Percentiles rank a stretch among this genome's conserved stretches.
phyloP scores from a whole-genome alignment of 495 filamentous ascomycete species.

The Penicillium lividum region DNA sequence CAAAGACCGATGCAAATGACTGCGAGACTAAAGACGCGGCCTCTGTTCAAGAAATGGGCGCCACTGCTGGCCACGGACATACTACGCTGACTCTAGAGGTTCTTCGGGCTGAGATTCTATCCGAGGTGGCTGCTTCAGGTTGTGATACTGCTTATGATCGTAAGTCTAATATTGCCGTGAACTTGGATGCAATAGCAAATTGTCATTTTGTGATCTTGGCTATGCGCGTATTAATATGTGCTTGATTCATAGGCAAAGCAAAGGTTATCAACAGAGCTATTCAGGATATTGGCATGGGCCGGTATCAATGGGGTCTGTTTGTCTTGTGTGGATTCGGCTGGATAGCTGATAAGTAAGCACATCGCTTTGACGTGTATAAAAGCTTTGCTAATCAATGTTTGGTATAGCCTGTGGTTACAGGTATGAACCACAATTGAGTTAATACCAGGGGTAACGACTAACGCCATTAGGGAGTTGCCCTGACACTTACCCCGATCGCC shows the following conservation, averaged over 20 bases:
- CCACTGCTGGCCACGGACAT: slow-evolving; percentile 24
- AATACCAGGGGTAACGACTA: slow-evolving; percentile 6
- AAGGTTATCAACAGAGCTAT: slow-evolving; percentile 26
- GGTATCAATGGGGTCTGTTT: slow-evolving; percentile 81
- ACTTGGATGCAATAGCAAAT: not conserved
- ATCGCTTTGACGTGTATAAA: slow-evolving; percentile 2
- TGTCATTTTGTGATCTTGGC: not conserved
- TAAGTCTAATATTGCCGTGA: slow-evolving; percentile 34
- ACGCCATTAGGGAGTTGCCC: slow-evolving; percentile 44
- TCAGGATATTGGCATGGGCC: slow-evolving; percentile 78
- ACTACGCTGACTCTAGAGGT: slow-evolving; percentile 46
- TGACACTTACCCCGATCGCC: slow-evolving; percentile 45
- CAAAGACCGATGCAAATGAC: slow-evolving; percentile 11
- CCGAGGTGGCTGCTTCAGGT: slow-evolving; percentile 45
- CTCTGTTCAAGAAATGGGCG: slow-evolving; percentile 35
- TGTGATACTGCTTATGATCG: slow-evolving; percentile 55
- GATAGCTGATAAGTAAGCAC: slow-evolving; percentile 55
- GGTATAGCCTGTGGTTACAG: slow-evolving; percentile 43
- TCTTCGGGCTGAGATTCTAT: slow-evolving; percentile 50
- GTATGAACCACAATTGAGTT: slow-evolving; percentile 9
- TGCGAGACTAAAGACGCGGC: slow-evolving; percentile 31
- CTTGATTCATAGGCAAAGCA: slow-evolving; percentile 28
- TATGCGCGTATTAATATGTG: slow-evolving; percentile 10
- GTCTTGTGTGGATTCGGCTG: slow-evolving; percentile 78
- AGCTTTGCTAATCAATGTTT: not conserved